Base-by-base conservation (phyloP, 106 monocot genomes). In the Ottelia alismoides region DNA sequence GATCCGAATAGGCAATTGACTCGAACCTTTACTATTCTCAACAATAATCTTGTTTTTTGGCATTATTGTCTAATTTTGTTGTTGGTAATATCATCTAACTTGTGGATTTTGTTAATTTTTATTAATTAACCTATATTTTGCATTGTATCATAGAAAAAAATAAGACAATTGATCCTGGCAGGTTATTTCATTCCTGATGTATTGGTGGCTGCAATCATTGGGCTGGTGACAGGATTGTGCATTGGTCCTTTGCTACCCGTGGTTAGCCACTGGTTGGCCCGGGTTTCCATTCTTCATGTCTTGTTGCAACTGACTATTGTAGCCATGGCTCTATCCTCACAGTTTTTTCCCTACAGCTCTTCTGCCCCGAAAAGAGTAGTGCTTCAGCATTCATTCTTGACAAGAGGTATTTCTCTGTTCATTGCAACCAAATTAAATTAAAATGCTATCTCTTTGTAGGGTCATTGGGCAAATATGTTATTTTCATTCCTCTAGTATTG, bases 351-450 rank as follows among this genome's bases (percentile, higher is more conserved):
- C 27, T 98, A 98, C 52, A 79, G 74, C 51, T 58, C 48, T 27
- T 49, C 56, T 70, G 98, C 98, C 55, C 98, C 98, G 32, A 98
- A 98, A 74, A 85, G 98, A 67, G 75, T 90, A 50, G 78, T 82
- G 19, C 45, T 98, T 77, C 98, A 98, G 51, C 90, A 98, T 58
- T 77, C 72, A 20, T 70, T 85, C 53, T 43, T 74, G 10, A 82
- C 79, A 58, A 24, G 62, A 62, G 87, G 93, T 93, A 65, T 35
- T 20, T 31, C 45, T 3, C 17, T 19, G n/a, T n/a, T n/a, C n/a
- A n/a, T n/a, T n/a, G n/a, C n/a, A n/a, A n/a, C n/a, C n/a, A n/a
- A n/a, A n/a, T n/a, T n/a, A n/a, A n/a, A n/a, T n/a, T n/a, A n/a
- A n/a, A n/a, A n/a, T n/a, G n/a, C n/a, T n/a, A n/a, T n/a, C n/a